Evolutionary conservation across 1,139 yeast genomes (phyloP).

Genomic region (Yamadazyma trypodendri): DNA sequence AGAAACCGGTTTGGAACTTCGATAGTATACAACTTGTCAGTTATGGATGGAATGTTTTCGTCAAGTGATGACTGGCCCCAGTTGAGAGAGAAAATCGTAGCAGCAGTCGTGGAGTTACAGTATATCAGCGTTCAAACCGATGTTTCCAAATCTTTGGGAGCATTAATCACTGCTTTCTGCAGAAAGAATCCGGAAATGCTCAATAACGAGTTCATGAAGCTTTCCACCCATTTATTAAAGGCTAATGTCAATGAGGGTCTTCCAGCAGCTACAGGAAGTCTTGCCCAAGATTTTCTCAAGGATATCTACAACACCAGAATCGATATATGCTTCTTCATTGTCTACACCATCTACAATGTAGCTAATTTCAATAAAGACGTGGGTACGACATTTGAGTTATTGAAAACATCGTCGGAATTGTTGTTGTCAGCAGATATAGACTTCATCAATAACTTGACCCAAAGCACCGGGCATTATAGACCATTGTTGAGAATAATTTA

Average conservation of each 20-base stretch:
- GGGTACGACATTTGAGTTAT: conserved; percentile 33
- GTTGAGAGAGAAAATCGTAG: conserved; percentile 49
- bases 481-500: conserved; percentile 60
- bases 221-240: conserved; percentile 51
- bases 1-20: conserved; percentile 51
- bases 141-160: conserved; percentile 76
- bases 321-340: conserved; percentile 67
- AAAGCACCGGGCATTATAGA: conserved; percentile 47
- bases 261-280: conserved; percentile 5
- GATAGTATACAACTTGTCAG: conserved; percentile 57
- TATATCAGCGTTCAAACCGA: conserved; percentile 65
- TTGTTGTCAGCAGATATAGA: conserved; percentile 47
- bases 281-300: conserved; percentile 46
- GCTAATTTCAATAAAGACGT: conserved; percentile 25
- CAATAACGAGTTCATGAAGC: conserved; percentile 34
- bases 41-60: conserved; percentile 61
- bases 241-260: conserved; percentile 52
- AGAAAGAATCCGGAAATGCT: conserved; percentile 36
- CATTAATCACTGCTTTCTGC: conserved; percentile 66
- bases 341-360: conserved; percentile 48
- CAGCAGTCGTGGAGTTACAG: conserved; percentile 65
- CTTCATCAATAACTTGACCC: conserved; percentile 40
- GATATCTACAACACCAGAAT: conserved; percentile 61
- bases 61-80: conserved; percentile 50
- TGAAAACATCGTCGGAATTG: conserved; percentile 41